Evolutionary conservation across 257 asterid genomes (phyloP), one percentile per base, ranked within the genome.

Genomic region (Linderniella brevidens): DNA sequence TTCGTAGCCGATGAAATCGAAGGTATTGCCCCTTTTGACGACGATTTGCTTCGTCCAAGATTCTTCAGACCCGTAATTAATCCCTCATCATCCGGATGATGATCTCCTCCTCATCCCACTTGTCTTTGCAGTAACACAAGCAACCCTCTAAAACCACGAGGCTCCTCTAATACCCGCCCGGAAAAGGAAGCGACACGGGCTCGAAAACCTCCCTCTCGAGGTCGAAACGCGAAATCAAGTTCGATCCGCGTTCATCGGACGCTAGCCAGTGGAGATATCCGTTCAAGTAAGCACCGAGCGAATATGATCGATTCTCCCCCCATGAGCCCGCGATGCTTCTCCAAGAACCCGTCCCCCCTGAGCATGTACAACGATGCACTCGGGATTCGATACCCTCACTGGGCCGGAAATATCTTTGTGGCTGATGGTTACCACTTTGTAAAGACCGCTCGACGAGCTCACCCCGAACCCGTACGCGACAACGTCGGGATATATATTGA

Each of bases 391-490:
- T 8, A 5, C 14, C n/a, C 29, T 9, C 47, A 42, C 14, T 3
- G 14, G 15, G 9, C 13, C 10, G 47, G 4, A 42, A 13, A 42
- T 1, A 14, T 1, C 15, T 42, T 42, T 14, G 18, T 13, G 14
- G n/a, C 2, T 43, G 56, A 56, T 29, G 49, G 54, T 17, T 11
- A 69, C 75, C 14, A 64, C 41, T 29, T 69, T 69, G 39, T 64
- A 48, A 13, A 55, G 46, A n/a, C 61, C 57, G 9, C 20, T 58
- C 7, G 11, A 10, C 14, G 32, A 20, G 59, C 74, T 67, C 11
- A 41, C 56, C 8, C 85, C 80, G 9, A 76, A 66, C 17, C 85
- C 80, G 9, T 56, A 67, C 0, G 68, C 50, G 42, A 48, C 57
- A 4, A 35, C 35, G 42, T 58, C 49, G 9, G 64, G 64, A 41